These are phyloP conservation scores for Lipomyces orientalis DNA, from an alignment of 805 yeast species.

Conservation along the genomic window DNA sequence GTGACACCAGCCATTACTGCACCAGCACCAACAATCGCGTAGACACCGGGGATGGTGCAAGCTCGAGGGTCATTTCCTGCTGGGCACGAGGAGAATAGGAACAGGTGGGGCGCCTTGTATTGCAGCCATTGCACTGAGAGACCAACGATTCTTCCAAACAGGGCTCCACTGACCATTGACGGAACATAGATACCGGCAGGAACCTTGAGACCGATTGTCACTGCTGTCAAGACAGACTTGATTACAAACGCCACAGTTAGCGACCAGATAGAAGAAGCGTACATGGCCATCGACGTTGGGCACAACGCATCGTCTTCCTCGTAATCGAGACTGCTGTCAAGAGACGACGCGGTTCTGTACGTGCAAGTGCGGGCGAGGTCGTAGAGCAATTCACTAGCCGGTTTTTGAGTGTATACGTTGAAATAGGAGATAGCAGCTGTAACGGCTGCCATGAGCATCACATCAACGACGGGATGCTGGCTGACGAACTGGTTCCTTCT, in stretches of 20 bases:
- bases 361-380: conserved; percentile 59
- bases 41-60: conserved; percentile 57
- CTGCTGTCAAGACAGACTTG: conserved; percentile 54
- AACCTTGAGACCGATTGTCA: conserved; percentile 63
- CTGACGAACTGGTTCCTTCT: conserved; percentile 47
- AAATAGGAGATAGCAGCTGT: conserved; percentile 57
- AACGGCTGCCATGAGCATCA: conserved; percentile 51
- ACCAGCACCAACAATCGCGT: conserved; percentile 61
- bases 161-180: conserved; percentile 66
- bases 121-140: conserved; percentile 51
- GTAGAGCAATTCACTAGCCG: conserved; percentile 56
- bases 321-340: neutral
- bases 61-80: conserved; percentile 38
- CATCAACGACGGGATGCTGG: conserved; percentile 53
- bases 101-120: conserved; percentile 39
- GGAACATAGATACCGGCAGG: conserved; percentile 70
- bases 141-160: conserved; percentile 60
- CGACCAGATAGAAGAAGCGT: conserved; percentile 31
- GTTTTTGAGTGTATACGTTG: conserved; percentile 56
- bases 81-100: conserved; percentile 37
- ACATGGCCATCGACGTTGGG: conserved; percentile 23
- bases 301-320: conserved; percentile 23
- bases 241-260: conserved; percentile 53
- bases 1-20: conserved; percentile 65
- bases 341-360: neutral